Percentiles rank a stretch among this genome's conserved stretches.
Conservation (phyloP, 257 asterid species). For the Marsdenia floribunda region DNA sequence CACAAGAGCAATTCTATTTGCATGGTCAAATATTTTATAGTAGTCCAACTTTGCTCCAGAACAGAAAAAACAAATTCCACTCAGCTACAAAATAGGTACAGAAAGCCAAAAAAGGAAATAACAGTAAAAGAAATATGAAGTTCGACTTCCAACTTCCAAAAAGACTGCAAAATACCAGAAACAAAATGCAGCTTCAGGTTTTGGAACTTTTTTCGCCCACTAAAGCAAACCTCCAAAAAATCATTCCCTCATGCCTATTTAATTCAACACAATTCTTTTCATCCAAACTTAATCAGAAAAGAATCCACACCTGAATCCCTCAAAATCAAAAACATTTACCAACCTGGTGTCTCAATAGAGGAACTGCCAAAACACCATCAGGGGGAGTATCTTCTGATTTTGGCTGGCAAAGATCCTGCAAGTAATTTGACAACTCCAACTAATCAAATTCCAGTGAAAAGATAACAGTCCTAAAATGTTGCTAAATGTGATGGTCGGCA, state of each 20-base stretch:
- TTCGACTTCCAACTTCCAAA: background rate
- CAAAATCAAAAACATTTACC: background rate
- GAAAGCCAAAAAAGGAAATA: too few relatives aligned
- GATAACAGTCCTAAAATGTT: background rate
- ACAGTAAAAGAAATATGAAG: background rate
- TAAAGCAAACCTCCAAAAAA: background rate
- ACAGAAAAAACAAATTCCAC: background rate
- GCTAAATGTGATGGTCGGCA: background rate
- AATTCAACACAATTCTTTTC: background rate
- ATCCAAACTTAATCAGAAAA: background rate
- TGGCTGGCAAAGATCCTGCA: slow-evolving; percentile 70
- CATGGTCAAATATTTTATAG: background rate
- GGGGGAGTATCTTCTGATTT: slow-evolving; percentile 74
- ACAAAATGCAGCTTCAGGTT: background rate
- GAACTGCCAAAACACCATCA: slow-evolving; percentile 74
- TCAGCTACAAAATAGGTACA: too few relatives aligned
- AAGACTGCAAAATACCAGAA: background rate
- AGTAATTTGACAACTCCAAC: slow-evolving; percentile 7
- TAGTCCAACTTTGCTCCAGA: background rate
- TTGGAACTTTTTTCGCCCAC: background rate
- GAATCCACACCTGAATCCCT: background rate
- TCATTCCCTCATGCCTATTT: background rate
- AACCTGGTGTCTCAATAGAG: slow-evolving; percentile 84
- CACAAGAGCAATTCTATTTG: background rate
- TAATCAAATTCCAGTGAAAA: background rate